phyloP scores from a whole-genome alignment of 2,329 filamentous ascomycete genomes.

The Botryosphaeria dothidea region DNA sequence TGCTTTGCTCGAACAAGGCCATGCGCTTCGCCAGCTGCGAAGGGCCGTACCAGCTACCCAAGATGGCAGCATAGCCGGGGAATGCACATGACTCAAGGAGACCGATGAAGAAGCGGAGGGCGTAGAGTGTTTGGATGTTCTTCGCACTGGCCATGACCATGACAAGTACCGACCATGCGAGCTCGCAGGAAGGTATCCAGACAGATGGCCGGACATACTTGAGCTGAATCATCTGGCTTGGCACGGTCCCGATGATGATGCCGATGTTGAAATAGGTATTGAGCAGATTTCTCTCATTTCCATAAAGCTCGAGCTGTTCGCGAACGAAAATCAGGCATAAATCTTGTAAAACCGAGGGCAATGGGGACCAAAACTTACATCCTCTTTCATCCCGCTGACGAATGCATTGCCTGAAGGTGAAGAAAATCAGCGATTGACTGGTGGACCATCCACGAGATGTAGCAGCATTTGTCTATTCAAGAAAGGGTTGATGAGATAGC shows the following conservation, averaged over 20 bases:
- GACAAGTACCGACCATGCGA: slow-evolving; percentile 16
- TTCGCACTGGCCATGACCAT: slow-evolving; percentile 18
- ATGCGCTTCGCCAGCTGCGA: slow-evolving; percentile 33
- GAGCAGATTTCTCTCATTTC: slow-evolving; percentile 8
- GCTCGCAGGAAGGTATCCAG: slow-evolving; percentile 16
- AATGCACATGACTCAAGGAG: slow-evolving; percentile 34
- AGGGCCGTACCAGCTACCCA: slow-evolving; percentile 33
- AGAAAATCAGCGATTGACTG: neutral
- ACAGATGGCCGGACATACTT: slow-evolving; percentile 17
- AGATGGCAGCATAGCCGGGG: slow-evolving; percentile 37
- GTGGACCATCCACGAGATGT: neutral
- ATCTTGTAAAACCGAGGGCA: too few relatives aligned
- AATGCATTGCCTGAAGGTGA: slow-evolving; percentile 10
- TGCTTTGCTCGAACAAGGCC: slow-evolving; percentile 30
- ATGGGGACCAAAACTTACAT: neutral
- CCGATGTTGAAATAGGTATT: slow-evolving; percentile 18
- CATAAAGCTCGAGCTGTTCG: slow-evolving; percentile 10
- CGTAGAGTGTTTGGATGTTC: slow-evolving; percentile 22
- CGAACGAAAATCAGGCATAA: neutral
- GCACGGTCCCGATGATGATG: slow-evolving; percentile 14
- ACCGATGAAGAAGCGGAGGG: slow-evolving; percentile 41
- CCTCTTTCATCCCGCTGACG: slow-evolving; percentile 19
- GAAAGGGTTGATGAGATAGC: too few relatives aligned
- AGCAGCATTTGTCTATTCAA: too few relatives aligned
- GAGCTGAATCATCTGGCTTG: slow-evolving; percentile 17